Evolutionary conservation across 2,329 filamentous ascomycete genomes (phyloP).

Genomic region (Epicoccum sorghinum): DNA sequence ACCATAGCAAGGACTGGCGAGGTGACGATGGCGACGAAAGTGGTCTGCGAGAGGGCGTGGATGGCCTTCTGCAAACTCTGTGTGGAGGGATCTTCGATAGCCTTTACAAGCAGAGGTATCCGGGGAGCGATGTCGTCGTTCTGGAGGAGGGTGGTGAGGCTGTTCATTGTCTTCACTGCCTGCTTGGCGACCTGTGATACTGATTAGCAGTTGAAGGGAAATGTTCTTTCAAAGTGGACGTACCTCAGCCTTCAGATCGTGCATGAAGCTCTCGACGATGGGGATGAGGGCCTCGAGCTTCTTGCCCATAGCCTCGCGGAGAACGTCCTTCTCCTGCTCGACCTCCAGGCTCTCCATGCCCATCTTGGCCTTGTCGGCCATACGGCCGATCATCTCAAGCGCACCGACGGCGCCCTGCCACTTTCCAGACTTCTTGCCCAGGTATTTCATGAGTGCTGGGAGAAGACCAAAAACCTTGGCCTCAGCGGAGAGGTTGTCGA

Average conservation of each 20-base stretch:
- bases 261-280: conserved; percentile 90
- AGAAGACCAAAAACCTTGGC: conserved; percentile 82
- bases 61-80: conserved; percentile 94
- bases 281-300: conserved; percentile 88
- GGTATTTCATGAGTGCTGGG: conserved; percentile 75
- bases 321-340: conserved; percentile 83
- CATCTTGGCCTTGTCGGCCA: conserved; percentile 94
- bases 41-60: conserved; percentile 94
- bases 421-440: conserved; percentile 85
- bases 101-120: conserved; percentile 89
- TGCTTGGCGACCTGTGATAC: conserved; percentile 69
- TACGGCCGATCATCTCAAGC: conserved; percentile 82
- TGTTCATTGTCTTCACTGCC: conserved; percentile 89
- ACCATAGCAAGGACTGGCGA: conserved; percentile 93
- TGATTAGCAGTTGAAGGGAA: conserved; percentile 11
- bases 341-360: conserved; percentile 83
- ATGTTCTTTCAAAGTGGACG: neutral
- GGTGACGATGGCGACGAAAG: conserved; percentile 96
- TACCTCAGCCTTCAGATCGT: conserved; percentile 85
- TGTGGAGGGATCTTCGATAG: conserved; percentile 91
- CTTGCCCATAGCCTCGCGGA: conserved; percentile 89
- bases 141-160: conserved; percentile 84
- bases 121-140: conserved; percentile 96
- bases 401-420: conserved; percentile 96
- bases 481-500: conserved; percentile 79